Conservation (phyloP, 176 grass and related monocot species). For the Melocanna baccifera region DNA sequence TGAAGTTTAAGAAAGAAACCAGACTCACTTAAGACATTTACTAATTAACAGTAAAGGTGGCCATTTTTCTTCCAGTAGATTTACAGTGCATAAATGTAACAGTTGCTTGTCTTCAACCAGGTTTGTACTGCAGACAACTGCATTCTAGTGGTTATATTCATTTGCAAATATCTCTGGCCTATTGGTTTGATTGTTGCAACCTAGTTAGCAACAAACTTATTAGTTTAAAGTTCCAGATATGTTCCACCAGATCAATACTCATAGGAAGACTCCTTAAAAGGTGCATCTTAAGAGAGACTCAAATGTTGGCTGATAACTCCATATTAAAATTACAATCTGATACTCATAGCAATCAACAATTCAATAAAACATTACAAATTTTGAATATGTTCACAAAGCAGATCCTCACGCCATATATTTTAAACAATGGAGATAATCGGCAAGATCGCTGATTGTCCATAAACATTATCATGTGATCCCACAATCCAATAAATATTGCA, state of each 20-base stretch:
- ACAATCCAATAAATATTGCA: neutral
- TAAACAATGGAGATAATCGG: neutral
- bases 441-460: neutral
- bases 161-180: neutral
- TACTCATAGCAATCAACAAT: neutral
- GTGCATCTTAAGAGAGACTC: neutral
- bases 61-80: neutral
- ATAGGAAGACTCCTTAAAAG: neutral
- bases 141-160: neutral
- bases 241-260: neutral
- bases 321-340: neutral
- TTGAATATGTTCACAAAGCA: neutral
- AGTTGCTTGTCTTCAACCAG: neutral
- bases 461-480: neutral
- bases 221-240: neutral
- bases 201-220: neutral
- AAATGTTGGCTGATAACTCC: neutral
- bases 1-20: neutral
- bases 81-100: neutral
- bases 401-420: neutral
- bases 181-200: neutral
- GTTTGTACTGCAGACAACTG: neutral
- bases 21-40: neutral
- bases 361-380: neutral
- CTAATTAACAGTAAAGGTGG: neutral